phyloP scores from a whole-genome alignment of 768 basidiomycete species.

The Rhodotorula babjevae region DNA sequence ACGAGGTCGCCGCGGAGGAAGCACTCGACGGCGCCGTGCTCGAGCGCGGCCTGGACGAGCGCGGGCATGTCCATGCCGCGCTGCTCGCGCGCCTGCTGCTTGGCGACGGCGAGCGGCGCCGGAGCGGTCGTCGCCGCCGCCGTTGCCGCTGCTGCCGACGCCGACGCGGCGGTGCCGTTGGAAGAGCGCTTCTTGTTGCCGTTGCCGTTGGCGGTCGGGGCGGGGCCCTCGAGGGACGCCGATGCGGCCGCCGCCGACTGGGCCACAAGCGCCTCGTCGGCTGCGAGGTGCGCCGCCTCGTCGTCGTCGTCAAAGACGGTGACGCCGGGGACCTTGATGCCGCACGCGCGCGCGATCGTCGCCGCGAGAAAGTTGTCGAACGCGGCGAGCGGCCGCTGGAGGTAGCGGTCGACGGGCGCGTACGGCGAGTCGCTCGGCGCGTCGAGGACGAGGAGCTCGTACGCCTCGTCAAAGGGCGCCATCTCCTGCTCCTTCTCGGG shows the following conservation, averaged over 20 bases:
- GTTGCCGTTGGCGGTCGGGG: not conserved
- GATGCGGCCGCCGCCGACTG: too few species aligned
- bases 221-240: too few species aligned
- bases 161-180: too few species aligned
- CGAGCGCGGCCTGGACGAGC: conserved; percentile 23
- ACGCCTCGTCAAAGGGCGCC: conserved; percentile 6
- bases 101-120: not conserved
- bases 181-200: not conserved
- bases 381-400: conserved; percentile 22
- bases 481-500: conserved; percentile 31
- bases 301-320: conserved; percentile 5
- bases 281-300: not conserved
- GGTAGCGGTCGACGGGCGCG: conserved; percentile 13
- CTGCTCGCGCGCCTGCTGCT: not conserved
- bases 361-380: conserved; percentile 35
- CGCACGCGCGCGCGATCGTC: conserved; percentile 20
- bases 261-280: too few species aligned
- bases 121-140: not conserved
- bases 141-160: too few species aligned
- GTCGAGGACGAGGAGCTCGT: conserved; percentile 34
- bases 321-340: conserved; percentile 24
- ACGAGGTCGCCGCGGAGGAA: conserved; percentile 30
- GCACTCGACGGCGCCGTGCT: conserved; percentile 32
- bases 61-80: conserved; percentile 19
- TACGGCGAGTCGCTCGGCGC: conserved; percentile 20